Base-by-base conservation (phyloP, 305 asterid genomes). In the Ruellia speciosa region DNA sequence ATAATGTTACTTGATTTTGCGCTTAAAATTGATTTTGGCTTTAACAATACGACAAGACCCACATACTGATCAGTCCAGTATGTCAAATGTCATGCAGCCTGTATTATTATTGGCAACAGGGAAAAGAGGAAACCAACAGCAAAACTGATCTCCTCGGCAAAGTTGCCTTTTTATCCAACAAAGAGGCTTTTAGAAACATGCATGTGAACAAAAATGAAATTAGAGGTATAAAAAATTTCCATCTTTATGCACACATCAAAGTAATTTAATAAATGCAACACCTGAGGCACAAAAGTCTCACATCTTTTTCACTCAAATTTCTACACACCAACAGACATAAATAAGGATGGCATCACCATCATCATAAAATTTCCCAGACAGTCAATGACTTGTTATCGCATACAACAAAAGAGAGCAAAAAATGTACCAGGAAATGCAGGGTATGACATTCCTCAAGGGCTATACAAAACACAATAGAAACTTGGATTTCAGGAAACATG, bases 41-140 rank as follows among this genome's bases (percentile, higher is more conserved):
- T 49, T 49, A 34, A 28, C 17, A 19, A 58, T 20, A 58, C 14
- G 13, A 54, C 24, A 49, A 31, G 39, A 55, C 61, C 0, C 45
- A 28, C 58, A 49, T 18, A 3, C 13, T 18, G 20, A 47, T 47
- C 69, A 62, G 46, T 14, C 31, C 9, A 47, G 5, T 3, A 16
- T 45, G 39, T n/a, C 28, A 51, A 15, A 19, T 14, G 54, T 13
- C 62, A 55, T 18, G 14, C 40, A 64, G 53, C 63, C 73, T 49
- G 28, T 14, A 54, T 15, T 51, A 66, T 58, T 66, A 13, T 58
- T 58, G 64, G 73, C 73, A 67, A 63, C 73, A 59, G 70, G 62
- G 73, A 58, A 63, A 72, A 54, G 65, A 63, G 70, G 66, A 54
- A 63, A 72, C 48, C 64, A 28, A 62, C 35, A 51, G 46, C 19